Evolutionary conservation across 2,329 filamentous ascomycete genomes (phyloP).

Genomic region (Fusarium pseudoanthophilum): DNA sequence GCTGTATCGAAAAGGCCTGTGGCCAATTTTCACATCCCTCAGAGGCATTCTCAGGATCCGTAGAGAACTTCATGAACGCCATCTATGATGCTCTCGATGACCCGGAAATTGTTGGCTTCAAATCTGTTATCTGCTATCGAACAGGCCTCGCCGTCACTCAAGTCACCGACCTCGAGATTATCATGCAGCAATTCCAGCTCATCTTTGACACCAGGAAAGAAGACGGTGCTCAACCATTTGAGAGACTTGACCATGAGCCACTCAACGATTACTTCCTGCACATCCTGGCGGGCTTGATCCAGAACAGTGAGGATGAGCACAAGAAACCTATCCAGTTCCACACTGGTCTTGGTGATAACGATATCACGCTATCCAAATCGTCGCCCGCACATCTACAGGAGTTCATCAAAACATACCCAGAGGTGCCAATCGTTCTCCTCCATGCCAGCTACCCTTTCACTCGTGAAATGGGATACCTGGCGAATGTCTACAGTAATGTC

Average conservation of each 20-base stretch:
- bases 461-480: constrained; percentile 80
- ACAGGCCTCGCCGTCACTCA: constrained; percentile 73
- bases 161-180: constrained; percentile 55
- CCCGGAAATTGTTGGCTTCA: constrained; percentile 79
- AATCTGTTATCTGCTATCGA: constrained; percentile 84
- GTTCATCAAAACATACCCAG: constrained; percentile 75
- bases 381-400: constrained; percentile 81
- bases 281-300: constrained; percentile 68
- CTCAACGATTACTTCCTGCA: constrained; percentile 79
- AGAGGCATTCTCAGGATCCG: constrained; percentile 50
- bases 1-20: constrained; percentile 63
- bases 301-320: constrained; percentile 52
- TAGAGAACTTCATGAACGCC: constrained; percentile 50
- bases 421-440: constrained; percentile 79
- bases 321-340: constrained; percentile 86
- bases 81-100: constrained; percentile 71
- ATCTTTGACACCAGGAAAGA: constrained; percentile 47
- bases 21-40: constrained; percentile 45
- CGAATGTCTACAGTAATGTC: constrained; percentile 80
- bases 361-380: constrained; percentile 74
- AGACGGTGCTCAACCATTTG: constrained; percentile 49
- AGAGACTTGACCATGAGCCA: constrained; percentile 68
- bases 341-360: constrained; percentile 83
- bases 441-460: constrained; percentile 87
- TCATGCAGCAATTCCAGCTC: constrained; percentile 52